Conservation (phyloP, 139 green algal species). For the Coelastrella sp. region DNA sequence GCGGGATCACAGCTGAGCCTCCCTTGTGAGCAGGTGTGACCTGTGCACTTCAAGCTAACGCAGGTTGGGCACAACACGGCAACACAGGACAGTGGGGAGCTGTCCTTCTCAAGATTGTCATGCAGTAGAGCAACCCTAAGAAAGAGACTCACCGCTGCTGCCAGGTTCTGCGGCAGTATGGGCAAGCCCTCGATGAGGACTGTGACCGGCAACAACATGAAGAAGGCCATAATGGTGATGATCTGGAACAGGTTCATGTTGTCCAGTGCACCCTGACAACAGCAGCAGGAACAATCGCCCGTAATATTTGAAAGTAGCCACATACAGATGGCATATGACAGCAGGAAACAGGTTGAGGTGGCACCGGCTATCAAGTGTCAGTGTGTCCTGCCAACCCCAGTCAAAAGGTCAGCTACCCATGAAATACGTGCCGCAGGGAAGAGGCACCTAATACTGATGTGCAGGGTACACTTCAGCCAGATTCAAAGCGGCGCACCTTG, state of each 20-base stretch:
- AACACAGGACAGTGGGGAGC: no score
- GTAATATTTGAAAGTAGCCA: not conserved
- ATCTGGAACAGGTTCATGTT: conserved; percentile 96
- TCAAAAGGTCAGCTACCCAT: no score
- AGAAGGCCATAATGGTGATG: conserved; percentile 94
- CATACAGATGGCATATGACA: not conserved
- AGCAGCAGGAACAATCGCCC: not conserved
- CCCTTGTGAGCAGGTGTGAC: not conserved
- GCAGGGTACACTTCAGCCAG: not conserved
- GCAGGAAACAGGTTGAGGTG: not conserved
- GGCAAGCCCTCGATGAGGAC: conserved; percentile 71
- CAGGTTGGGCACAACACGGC: not conserved
- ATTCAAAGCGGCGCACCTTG: conserved; percentile 46
- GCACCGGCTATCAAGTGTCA: not conserved
- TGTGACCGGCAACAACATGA: conserved; percentile 73
- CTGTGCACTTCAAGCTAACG: not conserved
- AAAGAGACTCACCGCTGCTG: conserved; percentile 29
- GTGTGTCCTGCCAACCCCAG: no score
- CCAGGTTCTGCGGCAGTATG: conserved; percentile 39
- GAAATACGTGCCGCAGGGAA: no score
- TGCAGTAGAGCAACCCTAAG: not conserved
- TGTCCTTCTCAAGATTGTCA: not conserved
- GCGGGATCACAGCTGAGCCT: no score
- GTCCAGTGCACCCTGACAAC: conserved; percentile 69
- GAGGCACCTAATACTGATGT: no score